A percentile compares a stretch with the other conserved stretches of the same genome.
Conservation (phyloP, 2,329 filamentous ascomycete species). For the Cylindrodendrum hubeiense region DNA sequence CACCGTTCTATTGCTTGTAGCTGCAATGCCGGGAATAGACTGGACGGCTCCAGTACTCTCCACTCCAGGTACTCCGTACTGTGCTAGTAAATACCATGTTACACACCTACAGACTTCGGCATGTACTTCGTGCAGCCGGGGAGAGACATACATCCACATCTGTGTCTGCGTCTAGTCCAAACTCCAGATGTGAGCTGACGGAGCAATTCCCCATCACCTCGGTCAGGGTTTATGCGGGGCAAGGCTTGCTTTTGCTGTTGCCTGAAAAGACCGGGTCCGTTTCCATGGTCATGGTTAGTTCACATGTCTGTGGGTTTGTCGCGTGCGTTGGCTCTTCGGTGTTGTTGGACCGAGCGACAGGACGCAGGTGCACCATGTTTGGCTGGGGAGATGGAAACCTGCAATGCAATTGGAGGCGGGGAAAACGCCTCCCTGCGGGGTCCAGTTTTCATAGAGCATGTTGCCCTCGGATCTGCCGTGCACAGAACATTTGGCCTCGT, state of each 20-base stretch:
- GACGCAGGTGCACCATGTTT: background rate
- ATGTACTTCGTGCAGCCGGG: background rate
- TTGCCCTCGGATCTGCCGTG: background rate
- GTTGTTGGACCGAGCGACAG: background rate
- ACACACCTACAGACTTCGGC: background rate
- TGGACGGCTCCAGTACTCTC: constrained; percentile 1
- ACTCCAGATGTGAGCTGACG: background rate
- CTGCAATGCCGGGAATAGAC: constrained; percentile 15
- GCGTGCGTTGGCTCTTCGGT: background rate
- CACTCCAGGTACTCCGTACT: background rate
- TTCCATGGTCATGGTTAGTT: constrained; percentile 4
- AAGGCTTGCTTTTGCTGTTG: constrained; percentile 30
- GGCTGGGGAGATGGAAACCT: background rate
- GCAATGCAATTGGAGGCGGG: background rate
- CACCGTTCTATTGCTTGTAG: constrained; percentile 5
- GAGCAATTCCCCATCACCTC: too few species aligned
- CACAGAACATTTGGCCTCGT: background rate
- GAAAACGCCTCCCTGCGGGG: background rate
- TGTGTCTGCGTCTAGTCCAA: too few species aligned
- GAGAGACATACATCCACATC: background rate
- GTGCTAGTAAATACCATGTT: background rate
- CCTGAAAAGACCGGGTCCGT: constrained; percentile 26
- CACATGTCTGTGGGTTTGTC: background rate
- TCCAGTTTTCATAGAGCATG: constrained; percentile 5
- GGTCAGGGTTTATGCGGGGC: too few species aligned